Percentiles rank a stretch among this genome's conserved stretches.
phyloP scores from a whole-genome alignment of 106 monocot genomes.

The Apostasia ramifera region DNA sequence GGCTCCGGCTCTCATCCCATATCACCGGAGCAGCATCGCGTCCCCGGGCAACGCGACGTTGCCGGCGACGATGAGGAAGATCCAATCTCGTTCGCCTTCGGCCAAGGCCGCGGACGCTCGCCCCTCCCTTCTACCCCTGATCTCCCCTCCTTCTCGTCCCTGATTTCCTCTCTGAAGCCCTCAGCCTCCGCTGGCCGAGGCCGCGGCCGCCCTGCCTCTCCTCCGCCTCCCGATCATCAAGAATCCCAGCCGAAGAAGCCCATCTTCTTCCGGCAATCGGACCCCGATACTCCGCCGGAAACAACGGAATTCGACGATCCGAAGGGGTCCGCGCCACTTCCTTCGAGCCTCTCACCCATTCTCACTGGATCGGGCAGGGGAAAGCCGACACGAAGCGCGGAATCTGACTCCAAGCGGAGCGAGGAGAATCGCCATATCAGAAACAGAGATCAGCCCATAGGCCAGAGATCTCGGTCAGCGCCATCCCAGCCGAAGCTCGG shows the following conservation, averaged over 20 bases:
- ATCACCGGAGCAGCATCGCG: neutral
- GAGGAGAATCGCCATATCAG: slow-evolving; percentile 65
- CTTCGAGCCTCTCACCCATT: slow-evolving; percentile 10
- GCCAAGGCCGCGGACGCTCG: slow-evolving; percentile 24
- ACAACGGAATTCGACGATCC: slow-evolving; percentile 2
- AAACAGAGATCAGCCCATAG: slow-evolving; percentile 6
- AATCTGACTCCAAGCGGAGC: slow-evolving; percentile 1
- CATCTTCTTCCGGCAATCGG: neutral
- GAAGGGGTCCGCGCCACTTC: neutral
- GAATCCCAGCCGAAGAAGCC: neutral
- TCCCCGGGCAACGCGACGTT: slow-evolving; percentile 10
- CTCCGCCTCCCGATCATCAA: neutral
- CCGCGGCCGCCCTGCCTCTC: neutral
- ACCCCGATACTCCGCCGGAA: neutral
- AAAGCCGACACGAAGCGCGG: slow-evolving; percentile 10
- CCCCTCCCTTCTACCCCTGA: slow-evolving; percentile 12
- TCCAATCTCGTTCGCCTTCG: slow-evolving; percentile 13
- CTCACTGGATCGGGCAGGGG: slow-evolving; percentile 51
- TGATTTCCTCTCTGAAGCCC: slow-evolving; percentile 2
- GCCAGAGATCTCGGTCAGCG: neutral
- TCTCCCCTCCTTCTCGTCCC: slow-evolving; percentile 12
- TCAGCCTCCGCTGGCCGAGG: slow-evolving; percentile 3
- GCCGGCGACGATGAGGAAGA: slow-evolving; percentile 2
- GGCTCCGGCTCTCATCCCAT: slow-evolving; percentile 7
- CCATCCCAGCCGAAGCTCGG: slow-evolving; percentile 17